These are phyloP conservation scores for Fusarium gaditjirri DNA, from an alignment of 2,329 filamentous ascomycete species.

Conservation along the genomic window DNA sequence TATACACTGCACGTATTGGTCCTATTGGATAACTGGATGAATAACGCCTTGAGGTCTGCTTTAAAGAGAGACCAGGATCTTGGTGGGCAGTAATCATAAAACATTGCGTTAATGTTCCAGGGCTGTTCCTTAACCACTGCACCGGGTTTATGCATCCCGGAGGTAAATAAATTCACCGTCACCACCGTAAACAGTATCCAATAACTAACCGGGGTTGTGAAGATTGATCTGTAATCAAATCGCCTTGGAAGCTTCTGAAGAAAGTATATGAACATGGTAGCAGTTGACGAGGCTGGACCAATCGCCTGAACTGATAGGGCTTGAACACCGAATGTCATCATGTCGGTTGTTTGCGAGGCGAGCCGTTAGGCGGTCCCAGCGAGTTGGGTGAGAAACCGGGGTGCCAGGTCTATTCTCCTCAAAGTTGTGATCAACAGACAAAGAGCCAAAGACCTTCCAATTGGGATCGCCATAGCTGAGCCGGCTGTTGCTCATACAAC, in stretches of 20 bases:
- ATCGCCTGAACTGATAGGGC: slow-evolving; percentile 31
- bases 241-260: slow-evolving; percentile 20
- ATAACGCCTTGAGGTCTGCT: slow-evolving; percentile 6
- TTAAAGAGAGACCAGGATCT: not conserved
- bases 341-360: slow-evolving; percentile 44
- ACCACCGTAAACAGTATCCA: slow-evolving; percentile 27
- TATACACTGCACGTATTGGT: not conserved
- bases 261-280: slow-evolving; percentile 5
- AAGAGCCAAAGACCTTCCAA: slow-evolving; percentile 8
- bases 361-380: slow-evolving; percentile 43
- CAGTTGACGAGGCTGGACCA: slow-evolving; percentile 10
- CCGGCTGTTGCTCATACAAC: slow-evolving; percentile 3
- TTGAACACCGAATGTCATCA: slow-evolving; percentile 41
- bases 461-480: slow-evolving; percentile 8
- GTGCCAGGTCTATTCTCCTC: slow-evolving; percentile 27
- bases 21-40: not conserved
- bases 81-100: slow-evolving; percentile 11
- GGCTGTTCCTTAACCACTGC: slow-evolving; percentile 27
- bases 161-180: slow-evolving; percentile 27
- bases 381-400: slow-evolving; percentile 39
- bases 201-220: slow-evolving; percentile 14
- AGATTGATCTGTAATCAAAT: slow-evolving; percentile 32
- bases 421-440: slow-evolving; percentile 28
- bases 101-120: slow-evolving; percentile 21
- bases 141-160: slow-evolving; percentile 4